Percentiles rank a stretch among this genome's conserved stretches.
Conservation (phyloP, 108 stramenopile species). For the Cyclotella sp. region DNA sequence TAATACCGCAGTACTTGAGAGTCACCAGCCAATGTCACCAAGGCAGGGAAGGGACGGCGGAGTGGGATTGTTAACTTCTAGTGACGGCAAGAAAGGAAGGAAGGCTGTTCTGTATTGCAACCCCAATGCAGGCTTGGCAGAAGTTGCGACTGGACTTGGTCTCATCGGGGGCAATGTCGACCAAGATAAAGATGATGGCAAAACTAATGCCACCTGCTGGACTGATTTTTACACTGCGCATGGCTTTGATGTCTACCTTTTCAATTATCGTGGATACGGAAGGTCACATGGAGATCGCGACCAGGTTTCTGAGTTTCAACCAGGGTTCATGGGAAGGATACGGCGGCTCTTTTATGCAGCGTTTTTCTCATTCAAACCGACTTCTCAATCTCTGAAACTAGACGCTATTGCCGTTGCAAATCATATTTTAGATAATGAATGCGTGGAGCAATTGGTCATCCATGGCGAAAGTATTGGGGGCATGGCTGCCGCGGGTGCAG, state of each 20-base stretch:
- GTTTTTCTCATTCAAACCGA: constrained; percentile 67
- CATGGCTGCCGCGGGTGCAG: constrained; percentile 84
- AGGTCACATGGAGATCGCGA: constrained; percentile 63
- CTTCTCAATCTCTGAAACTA: constrained; percentile 73
- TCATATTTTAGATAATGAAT: constrained; percentile 63
- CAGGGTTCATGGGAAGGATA: constrained; percentile 57
- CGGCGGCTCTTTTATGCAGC: constrained; percentile 56
- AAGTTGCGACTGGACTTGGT: constrained; percentile 87
- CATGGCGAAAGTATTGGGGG: constrained; percentile 92
- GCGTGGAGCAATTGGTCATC: constrained; percentile 67
- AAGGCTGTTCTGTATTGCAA: constrained; percentile 90
- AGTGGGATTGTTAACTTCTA: not conserved
- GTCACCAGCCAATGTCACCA: constrained; percentile 39
- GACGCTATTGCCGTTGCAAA: constrained; percentile 73
- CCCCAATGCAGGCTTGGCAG: constrained; percentile 88
- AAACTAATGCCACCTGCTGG: constrained; percentile 66
- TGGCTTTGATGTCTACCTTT: constrained; percentile 85
- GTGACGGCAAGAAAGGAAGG: constrained; percentile 16
- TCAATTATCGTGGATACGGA: constrained; percentile 91
- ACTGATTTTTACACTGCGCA: constrained; percentile 75
- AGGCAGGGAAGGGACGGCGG: constrained; percentile 30
- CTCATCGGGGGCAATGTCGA: constrained; percentile 79
- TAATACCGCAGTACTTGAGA: constrained; percentile 4
- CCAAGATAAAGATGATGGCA: constrained; percentile 21
- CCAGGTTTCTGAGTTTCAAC: constrained; percentile 34